Evolutionary conservation across 2,329 filamentous ascomycete genomes (phyloP), one percentile per base, ranked within the genome.

Genomic region (Pseudopithomyces maydicus): DNA sequence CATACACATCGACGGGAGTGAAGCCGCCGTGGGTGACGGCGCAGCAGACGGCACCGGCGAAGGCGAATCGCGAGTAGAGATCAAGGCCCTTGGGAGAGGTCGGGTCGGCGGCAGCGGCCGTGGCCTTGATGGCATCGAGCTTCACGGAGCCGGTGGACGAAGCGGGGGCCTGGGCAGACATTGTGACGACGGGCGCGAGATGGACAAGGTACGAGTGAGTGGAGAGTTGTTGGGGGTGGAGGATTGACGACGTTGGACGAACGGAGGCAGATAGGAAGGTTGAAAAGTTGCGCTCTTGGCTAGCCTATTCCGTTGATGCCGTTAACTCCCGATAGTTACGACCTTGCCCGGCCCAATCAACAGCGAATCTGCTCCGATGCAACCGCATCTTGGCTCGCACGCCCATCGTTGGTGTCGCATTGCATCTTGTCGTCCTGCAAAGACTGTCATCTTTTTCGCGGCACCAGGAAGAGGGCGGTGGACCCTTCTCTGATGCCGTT

Each of bases 1-100:
- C 94, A 81, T 95, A 98, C 94, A 99, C 95, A 90, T 99, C 95
- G 80, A 99, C 92, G 77, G 95, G 95, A 70, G 95, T 99, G 74
- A 98, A 88, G 76, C 86, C 90, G 81, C 94, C 95, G 87, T 99
- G 95, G 77, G 95, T 99, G 82, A 98, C 84, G 72, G 93, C 95
- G 82, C 95, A 99, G 89, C 95, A 97, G 85, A 98, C 84, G 73
- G 95, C 95, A 82, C 95, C 95, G 74, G 95, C 93, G 74, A 99
- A 90, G 82, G 95, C 94, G 84, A 97, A 97, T 81, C 92, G 88
- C 73, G 91, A 91, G 89, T 98, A 98, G 72, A 99, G 91, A 59
- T 79, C 82, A 68, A 92, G 46, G 62, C 88, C 87, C 68, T 78
- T 82, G 65, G 87, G 83, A 78, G 86, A 82, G 67, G 78, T 70